A percentile compares a stretch with the other conserved stretches of the same genome.
These are phyloP conservation scores for Musa schizocarpa DNA, from an alignment of 176 grass and related monocot species.

Conservation along the genomic window DNA sequence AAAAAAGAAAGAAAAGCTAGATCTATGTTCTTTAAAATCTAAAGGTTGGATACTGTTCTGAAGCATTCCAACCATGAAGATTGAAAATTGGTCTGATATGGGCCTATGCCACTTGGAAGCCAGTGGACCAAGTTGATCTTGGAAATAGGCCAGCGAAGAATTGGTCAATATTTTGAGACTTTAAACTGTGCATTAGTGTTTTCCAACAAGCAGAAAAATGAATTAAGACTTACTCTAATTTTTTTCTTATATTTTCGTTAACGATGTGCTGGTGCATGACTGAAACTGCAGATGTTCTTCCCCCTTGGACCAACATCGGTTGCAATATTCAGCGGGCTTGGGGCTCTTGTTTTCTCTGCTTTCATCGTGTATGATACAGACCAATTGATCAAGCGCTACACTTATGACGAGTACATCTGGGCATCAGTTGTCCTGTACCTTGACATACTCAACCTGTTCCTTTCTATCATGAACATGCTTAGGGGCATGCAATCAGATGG, in stretches of 20 bases:
- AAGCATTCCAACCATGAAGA: too few relatives aligned
- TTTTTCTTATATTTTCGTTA: neutral
- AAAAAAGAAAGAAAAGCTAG: too few relatives aligned
- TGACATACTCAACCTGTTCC: conserved; percentile 94
- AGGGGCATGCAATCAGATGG: conserved; percentile 80
- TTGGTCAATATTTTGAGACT: too few relatives aligned
- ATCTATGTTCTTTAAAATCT: too few relatives aligned
- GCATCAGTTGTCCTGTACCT: conserved; percentile 93
- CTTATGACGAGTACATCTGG: conserved; percentile 97
- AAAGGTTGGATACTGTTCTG: too few relatives aligned
- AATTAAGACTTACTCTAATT: neutral
- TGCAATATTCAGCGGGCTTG: conserved; percentile 58
- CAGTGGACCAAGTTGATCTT: too few relatives aligned
- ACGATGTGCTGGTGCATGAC: neutral
- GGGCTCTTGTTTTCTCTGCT: conserved; percentile 77
- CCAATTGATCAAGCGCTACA: conserved; percentile 81
- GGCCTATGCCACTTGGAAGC: too few relatives aligned
- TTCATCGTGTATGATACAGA: conserved; percentile 88
- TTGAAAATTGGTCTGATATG: too few relatives aligned
- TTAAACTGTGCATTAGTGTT: too few relatives aligned
- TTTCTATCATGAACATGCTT: conserved; percentile 81
- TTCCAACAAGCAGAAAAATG: too few relatives aligned
- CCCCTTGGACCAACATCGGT: conserved; percentile 66
- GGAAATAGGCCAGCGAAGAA: too few relatives aligned
- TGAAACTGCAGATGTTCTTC: conserved; percentile 71